These are phyloP conservation scores for Tetradesmus lagerheimii DNA, from an alignment of 139 green algal genomes.

Conservation along the genomic window DNA sequence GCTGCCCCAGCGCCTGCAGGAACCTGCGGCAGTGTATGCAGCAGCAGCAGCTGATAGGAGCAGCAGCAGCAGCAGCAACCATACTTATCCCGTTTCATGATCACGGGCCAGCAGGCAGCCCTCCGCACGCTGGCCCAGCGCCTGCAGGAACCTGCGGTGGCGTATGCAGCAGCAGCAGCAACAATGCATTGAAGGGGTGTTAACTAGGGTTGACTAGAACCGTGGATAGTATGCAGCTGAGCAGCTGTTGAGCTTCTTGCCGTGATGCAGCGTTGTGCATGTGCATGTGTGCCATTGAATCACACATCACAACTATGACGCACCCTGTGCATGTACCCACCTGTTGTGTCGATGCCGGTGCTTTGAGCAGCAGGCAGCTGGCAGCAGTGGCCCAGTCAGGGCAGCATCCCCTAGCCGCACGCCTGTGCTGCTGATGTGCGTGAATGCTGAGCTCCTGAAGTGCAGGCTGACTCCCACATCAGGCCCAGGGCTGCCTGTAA, in stretches of 20 bases:
- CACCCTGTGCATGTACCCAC: background rate
- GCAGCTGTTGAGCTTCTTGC: too few relatives aligned
- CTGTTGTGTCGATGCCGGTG: background rate
- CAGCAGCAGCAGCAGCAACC: background rate
- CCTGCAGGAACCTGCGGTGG: constrained; percentile 28
- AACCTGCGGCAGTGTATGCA: constrained; percentile 5
- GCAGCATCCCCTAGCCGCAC: background rate
- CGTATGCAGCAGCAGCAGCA: background rate
- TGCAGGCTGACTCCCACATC: background rate
- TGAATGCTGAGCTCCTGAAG: background rate
- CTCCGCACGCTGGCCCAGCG: background rate
- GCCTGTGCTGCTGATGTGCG: background rate
- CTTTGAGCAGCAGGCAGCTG: too few relatives aligned
- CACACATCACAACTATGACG: too few relatives aligned
- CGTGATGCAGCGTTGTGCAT: too few relatives aligned
- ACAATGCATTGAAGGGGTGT: background rate
- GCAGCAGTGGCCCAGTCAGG: background rate
- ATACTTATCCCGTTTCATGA: background rate
- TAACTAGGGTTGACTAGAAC: too few relatives aligned
- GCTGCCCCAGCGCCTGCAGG: constrained; percentile 8
- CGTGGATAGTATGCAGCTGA: too few relatives aligned
- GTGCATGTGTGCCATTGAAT: too few relatives aligned
- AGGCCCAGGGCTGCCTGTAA: background rate
- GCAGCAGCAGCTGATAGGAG: background rate
- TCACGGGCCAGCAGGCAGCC: background rate